A percentile compares a stretch with the other conserved stretches of the same genome.
phyloP scores from a whole-genome alignment of 2,329 filamentous ascomycete genomes.

The Penicillium sclerotiorum region DNA sequence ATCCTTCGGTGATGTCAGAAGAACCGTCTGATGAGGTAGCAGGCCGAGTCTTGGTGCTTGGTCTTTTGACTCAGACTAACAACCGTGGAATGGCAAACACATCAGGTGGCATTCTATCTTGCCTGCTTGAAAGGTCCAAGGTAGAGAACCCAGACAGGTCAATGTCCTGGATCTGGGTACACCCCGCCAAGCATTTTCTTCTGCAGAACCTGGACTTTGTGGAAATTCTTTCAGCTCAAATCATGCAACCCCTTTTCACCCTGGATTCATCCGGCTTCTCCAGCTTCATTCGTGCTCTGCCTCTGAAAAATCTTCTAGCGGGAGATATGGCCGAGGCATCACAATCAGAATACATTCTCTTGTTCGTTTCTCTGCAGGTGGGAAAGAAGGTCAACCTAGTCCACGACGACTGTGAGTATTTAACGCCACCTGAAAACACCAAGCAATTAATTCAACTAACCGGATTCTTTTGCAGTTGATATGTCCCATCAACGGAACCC shows the following conservation, averaged over 20 bases:
- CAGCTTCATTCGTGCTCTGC: constrained; percentile 61
- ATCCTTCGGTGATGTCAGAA: constrained; percentile 13
- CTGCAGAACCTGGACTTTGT: constrained; percentile 39
- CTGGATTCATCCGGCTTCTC: constrained; percentile 37
- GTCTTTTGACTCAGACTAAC: constrained; percentile 35
- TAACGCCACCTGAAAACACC: too few species aligned
- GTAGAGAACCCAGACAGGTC: constrained; percentile 9
- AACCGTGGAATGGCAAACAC: constrained; percentile 32
- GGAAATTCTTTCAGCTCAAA: constrained; percentile 39
- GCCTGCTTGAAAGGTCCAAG: constrained; percentile 34
- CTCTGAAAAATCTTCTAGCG: constrained; percentile 52
- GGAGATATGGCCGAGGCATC: constrained; percentile 51
- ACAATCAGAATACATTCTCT: constrained; percentile 60
- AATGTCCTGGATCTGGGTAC: constrained; percentile 38
- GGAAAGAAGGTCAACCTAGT: constrained; percentile 72
- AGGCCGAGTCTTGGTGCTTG: constrained; percentile 35
- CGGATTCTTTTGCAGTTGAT: constrained; percentile 30
- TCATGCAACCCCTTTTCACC: constrained; percentile 40
- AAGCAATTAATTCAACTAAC: too few species aligned
- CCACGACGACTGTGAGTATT: constrained; percentile 62
- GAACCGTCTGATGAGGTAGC: constrained; percentile 24
- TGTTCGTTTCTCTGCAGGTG: constrained; percentile 68
- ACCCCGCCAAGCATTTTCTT: constrained; percentile 39
- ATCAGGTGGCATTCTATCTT: constrained; percentile 31
- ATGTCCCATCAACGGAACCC: constrained; percentile 21